phyloP scores from a whole-genome alignment of 495 filamentous ascomycete species.

The Lophiotrema nucula region DNA sequence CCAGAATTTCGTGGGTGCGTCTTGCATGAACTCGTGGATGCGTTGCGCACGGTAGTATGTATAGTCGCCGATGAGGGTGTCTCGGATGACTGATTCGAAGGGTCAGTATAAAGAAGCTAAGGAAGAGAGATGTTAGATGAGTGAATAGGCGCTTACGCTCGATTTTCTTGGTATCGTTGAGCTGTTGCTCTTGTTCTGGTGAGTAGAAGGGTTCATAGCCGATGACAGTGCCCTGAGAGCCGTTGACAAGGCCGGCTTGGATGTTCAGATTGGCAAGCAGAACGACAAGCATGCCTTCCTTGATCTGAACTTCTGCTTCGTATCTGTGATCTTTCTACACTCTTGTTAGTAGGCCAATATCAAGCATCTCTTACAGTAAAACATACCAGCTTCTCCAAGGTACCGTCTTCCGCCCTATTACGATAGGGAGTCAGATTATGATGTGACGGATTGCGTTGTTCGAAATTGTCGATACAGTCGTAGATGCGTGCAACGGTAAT shows the following conservation, averaged over 20 bases:
- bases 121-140: too few species aligned
- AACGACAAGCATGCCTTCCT: constrained; percentile 47
- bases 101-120: too few species aligned
- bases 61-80: constrained; percentile 8
- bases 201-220: constrained; percentile 38
- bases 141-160: not conserved
- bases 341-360: too few species aligned
- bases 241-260: constrained; percentile 47
- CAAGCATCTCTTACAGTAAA: too few species aligned
- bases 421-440: too few species aligned
- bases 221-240: constrained; percentile 48
- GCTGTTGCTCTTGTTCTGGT: constrained; percentile 4
- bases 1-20: not conserved
- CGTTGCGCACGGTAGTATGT: constrained; percentile 4
- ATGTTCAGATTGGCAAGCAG: constrained; percentile 47
- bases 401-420: too few species aligned
- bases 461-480: constrained; percentile 31
- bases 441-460: too few species aligned
- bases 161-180: not conserved
- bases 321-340: constrained; percentile 34
- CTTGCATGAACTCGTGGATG: not conserved
- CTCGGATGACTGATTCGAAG: too few species aligned
- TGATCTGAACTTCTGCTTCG: constrained; percentile 38
- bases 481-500: constrained; percentile 4
- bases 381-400: too few species aligned